These are phyloP conservation scores for Auriscalpium orientale DNA, from an alignment of 768 basidiomycete species.

Conservation along the genomic window DNA sequence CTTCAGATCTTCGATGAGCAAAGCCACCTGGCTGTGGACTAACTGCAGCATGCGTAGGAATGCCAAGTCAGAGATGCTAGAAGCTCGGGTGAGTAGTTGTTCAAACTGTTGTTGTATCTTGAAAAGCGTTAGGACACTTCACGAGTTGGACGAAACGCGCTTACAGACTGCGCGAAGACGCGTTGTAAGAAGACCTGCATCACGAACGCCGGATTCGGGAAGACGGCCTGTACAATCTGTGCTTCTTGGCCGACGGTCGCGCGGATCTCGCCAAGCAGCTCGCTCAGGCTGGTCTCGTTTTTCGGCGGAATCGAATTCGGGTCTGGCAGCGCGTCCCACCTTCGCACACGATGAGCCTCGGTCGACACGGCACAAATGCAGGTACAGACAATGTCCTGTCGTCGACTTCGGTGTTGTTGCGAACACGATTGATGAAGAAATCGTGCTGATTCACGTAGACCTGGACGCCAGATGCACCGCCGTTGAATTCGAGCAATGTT, in stretches of 20 bases:
- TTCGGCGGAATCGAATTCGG: slow-evolving; percentile 73
- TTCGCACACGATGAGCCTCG: slow-evolving; percentile 22
- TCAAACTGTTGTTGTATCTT: slow-evolving; percentile 98
- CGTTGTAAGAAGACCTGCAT: slow-evolving; percentile 98
- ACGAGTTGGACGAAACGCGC: slow-evolving; percentile 21
- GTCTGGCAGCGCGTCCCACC: slow-evolving; percentile 78
- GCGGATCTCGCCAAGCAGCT: slow-evolving; percentile 81
- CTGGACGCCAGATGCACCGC: slow-evolving; percentile 92
- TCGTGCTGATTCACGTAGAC: slow-evolving; percentile 99
- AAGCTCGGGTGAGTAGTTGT: slow-evolving; percentile 68
- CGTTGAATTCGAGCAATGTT: slow-evolving; percentile 95
- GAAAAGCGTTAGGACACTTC: neutral
- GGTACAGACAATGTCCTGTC: slow-evolving; percentile 48
- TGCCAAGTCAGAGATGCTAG: slow-evolving; percentile 76
- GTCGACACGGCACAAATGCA: neutral
- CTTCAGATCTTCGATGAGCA: slow-evolving; percentile 86
- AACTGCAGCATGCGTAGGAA: slow-evolving; percentile 88
- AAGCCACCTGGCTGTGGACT: slow-evolving; percentile 69
- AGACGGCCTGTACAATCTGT: slow-evolving; percentile 97
- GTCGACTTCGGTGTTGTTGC: slow-evolving; percentile 47
- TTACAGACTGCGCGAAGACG: slow-evolving; percentile 93
- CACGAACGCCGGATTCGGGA: slow-evolving; percentile 91
- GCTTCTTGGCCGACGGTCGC: slow-evolving; percentile 90
- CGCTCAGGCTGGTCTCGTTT: slow-evolving; percentile 68
- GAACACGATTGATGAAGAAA: slow-evolving; percentile 94